Base-by-base conservation (phyloP, 441 rosid genomes). In the Pelargonium citronellum region DNA sequence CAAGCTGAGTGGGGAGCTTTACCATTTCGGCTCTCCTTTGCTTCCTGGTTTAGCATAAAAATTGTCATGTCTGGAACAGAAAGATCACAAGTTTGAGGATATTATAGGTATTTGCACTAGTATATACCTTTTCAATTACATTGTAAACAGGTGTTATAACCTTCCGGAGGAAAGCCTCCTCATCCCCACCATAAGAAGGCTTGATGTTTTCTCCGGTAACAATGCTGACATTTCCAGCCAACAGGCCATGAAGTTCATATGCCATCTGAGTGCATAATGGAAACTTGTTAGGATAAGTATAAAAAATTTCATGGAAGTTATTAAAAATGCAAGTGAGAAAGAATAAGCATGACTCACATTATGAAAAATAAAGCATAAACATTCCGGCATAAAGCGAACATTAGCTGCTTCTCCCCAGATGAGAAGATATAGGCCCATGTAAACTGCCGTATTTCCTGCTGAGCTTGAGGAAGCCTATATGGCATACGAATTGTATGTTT, bases 181-280 rank as follows among this genome's bases (percentile, higher is more conserved):
- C 96, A 77, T 92, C 97, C 66, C 98, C 99, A 67, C 98, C 99
- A 70, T 95, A 95, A 71, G 99, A 95, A 83, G 99, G 99, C 77
- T 90, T 89, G 66, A 92, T 95, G 80, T 91, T 92, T 85, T 95
- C 99, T 77, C 99, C 97, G 19, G 98, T 95, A 66, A 91, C 99
- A 64, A 95, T 95, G 82, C 98, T 92, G 70, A 92, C 98, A 81
- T 92, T 95, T 79, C 99, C 99, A 69, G 98, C 97, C 89, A 95
- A 78, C 73, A 95, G 89, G 77, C 99, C 97, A 74, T 92, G 98
- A 75, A 95, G 96, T 81, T 95, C 98, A 83, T 95, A 92, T 73
- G 99, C 99, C 99, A 92, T 95, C 99, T 95, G 88, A 81, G 67
- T 66, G 77, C 63, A 74, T 46, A 47, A 11, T 55, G 64, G 43